Evolutionary conservation across 139 green algal genomes (phyloP).

Genomic region (Micractinium conductrix): DNA sequence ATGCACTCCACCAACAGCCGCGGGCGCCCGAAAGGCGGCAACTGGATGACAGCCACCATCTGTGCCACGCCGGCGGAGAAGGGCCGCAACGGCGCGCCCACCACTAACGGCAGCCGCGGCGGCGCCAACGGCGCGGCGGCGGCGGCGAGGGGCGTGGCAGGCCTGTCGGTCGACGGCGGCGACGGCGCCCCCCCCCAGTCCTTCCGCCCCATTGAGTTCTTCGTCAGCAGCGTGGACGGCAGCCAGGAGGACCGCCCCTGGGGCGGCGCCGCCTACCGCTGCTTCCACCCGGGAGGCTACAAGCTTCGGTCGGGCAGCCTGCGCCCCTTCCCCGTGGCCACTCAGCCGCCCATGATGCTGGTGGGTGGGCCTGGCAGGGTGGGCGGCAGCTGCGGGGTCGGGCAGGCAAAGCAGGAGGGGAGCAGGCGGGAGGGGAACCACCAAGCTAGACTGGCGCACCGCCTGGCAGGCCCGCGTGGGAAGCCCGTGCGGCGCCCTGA

Average conservation of each 20-base stretch:
- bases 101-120: not conserved
- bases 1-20: slow-evolving; percentile 54
- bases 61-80: not conserved
- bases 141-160: not conserved
- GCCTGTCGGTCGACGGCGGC: not conserved
- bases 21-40: slow-evolving; percentile 39
- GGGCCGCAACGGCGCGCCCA: not conserved
- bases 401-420: no score
- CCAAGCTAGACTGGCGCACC: no score
- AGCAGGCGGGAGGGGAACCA: no score
- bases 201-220: slow-evolving; percentile 53
- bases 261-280: slow-evolving; percentile 48
- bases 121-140: not conserved
- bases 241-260: slow-evolving; percentile 44
- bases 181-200: not conserved
- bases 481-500: not conserved
- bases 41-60: slow-evolving; percentile 54
- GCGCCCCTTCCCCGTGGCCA: slow-evolving; percentile 63
- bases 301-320: slow-evolving; percentile 67
- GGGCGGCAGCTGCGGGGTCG: no score
- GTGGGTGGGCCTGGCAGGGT: slow-evolving; percentile 52
- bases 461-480: no score
- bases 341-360: slow-evolving; percentile 66
- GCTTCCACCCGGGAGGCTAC: slow-evolving; percentile 61
- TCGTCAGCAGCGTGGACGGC: slow-evolving; percentile 40